Conservation (phyloP, 495 filamentous ascomycete genomes). For the Pseudotulostoma volvatum region DNA sequence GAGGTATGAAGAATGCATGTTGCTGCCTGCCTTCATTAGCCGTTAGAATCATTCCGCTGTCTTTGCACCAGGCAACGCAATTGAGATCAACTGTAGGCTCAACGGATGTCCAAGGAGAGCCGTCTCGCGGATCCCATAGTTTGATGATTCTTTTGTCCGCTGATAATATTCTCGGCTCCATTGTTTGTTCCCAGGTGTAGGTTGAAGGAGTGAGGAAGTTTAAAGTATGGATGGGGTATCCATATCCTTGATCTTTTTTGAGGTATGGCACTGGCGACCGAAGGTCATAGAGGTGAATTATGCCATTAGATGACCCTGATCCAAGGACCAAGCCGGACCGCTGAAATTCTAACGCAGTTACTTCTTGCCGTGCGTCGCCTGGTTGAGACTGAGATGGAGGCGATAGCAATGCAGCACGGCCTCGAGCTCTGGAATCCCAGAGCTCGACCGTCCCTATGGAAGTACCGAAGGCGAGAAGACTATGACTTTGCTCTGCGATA, state of each 20-base stretch:
- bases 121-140: conserved; percentile 72
- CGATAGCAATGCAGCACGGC: conserved; percentile 60
- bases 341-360: conserved; percentile 79
- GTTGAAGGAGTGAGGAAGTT: conserved; percentile 68
- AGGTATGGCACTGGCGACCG: conserved; percentile 72
- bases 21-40: conserved; percentile 89
- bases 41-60: conserved; percentile 82
- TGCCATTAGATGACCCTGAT: conserved; percentile 72
- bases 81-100: conserved; percentile 92
- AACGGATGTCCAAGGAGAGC: conserved; percentile 82
- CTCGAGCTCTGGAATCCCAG: conserved; percentile 76
- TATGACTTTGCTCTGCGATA: conserved; percentile 80
- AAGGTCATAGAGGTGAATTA: conserved; percentile 87
- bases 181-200: conserved; percentile 35
- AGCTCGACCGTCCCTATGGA: conserved; percentile 89
- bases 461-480: conserved; percentile 88
- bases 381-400: conserved; percentile 22
- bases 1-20: conserved; percentile 92
- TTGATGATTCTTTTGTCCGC: conserved; percentile 94
- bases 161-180: conserved; percentile 76
- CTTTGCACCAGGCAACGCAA: conserved; percentile 70
- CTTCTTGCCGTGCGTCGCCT: conserved; percentile 44
- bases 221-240: conserved; percentile 79
- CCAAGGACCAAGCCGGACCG: conserved; percentile 72
- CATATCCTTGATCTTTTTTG: conserved; percentile 90